phyloP scores from a whole-genome alignment of 805 yeast species.

The Saccharomycopsis sp. region DNA sequence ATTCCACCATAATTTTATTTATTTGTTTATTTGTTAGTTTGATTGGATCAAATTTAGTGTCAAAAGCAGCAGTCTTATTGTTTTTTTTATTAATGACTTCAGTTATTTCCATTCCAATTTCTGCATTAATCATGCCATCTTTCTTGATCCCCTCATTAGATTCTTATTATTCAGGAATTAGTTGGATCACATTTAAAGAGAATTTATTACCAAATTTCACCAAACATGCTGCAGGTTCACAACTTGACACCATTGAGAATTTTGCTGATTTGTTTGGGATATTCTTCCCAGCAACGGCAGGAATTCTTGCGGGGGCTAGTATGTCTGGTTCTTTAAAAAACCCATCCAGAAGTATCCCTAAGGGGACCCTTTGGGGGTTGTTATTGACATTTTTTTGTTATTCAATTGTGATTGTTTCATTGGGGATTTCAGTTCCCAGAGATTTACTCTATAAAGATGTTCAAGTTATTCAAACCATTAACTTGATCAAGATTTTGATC shows the following conservation, averaged over 20 bases:
- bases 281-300: constrained; percentile 97
- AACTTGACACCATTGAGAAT: constrained; percentile 49
- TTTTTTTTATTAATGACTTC: constrained; percentile 59
- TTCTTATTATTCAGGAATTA: constrained; percentile 57
- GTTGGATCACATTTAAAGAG: constrained; percentile 51
- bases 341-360: constrained; percentile 86
- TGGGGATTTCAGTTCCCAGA: constrained; percentile 77
- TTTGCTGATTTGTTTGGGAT: constrained; percentile 86
- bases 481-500: constrained; percentile 54
- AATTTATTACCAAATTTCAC: constrained; percentile 79
- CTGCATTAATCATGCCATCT: constrained; percentile 56
- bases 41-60: constrained; percentile 72
- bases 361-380: constrained; percentile 86
- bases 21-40: constrained; percentile 67
- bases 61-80: constrained; percentile 69
- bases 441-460: constrained; percentile 66
- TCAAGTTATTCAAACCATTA: constrained; percentile 77
- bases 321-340: constrained; percentile 89
- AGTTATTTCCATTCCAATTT: constrained; percentile 73
- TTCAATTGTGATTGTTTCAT: constrained; percentile 65
- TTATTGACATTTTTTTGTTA: constrained; percentile 69
- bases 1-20: constrained; percentile 61
- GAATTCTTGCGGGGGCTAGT: constrained; percentile 96
- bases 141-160: constrained; percentile 40
- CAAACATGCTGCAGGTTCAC: constrained; percentile 87